Base-by-base conservation (phyloP, 768 basidiomycete species). In the Phanerodontia chrysosporium region DNA sequence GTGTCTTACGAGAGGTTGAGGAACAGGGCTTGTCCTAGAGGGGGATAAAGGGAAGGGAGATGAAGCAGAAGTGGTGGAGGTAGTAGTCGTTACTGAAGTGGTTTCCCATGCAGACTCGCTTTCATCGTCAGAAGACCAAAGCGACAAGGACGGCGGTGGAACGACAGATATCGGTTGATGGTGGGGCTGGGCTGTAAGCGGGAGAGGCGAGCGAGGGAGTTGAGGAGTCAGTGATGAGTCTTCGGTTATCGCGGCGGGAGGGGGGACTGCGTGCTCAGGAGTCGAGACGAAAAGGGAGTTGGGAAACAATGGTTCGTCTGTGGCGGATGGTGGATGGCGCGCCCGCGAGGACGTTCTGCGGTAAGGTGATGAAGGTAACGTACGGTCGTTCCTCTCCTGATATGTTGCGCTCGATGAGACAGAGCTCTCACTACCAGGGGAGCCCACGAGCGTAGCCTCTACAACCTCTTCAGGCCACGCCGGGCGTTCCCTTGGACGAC, bases 31-130 rank as follows among this genome's bases (percentile, higher is more conserved):
- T 3, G 63, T 64, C 59, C 63, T 74, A 57, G 59, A 66, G 0
- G 74, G 73, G 8, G 73, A 75, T n/a, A 67, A 59, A 0, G 69
- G 69, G 29, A 71, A 76, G 27, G 69, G 75, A 10, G 73, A 73
- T 16, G 69, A 74, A 16, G 78, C 77, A 8, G 85, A 81, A 2
- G 82, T 82, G 12, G 83, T 83, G 16, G 87, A 86, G 9, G 81
- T 76, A 9, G 84, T 80, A 2, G 86, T 87, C 0, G 81, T 79
- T 14, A 75, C 76, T 18, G 89, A 90, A 30, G 82, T 83, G 2
- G 86, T 83, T 61, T 90, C 89, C 86, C 87, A 90, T 36, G 80
- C 80, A 7, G 85, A 89, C 58, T 90, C 88, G 63, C 89, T 89
- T 58, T 90, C 90, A 55, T 90, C 89, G 58, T 90, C 89, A 2